Evolutionary conservation across 805 yeast species (phyloP), one percentile per base, ranked within the genome.

Genomic region (Kazachstania africana): DNA sequence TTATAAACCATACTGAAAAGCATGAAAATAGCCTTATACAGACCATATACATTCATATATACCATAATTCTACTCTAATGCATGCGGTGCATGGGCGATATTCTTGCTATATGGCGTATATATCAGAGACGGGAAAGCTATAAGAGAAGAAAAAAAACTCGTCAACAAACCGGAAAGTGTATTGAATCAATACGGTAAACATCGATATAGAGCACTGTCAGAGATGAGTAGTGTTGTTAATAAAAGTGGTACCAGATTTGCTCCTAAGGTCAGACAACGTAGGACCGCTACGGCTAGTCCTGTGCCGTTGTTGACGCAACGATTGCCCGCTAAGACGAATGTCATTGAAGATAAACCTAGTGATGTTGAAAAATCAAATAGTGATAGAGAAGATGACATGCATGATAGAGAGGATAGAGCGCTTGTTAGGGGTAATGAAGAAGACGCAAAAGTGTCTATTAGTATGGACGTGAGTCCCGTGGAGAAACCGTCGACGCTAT

Each of bases 171-270:
- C n/a, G n/a, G n/a, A n/a, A n/a, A n/a, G n/a, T n/a, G n/a, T n/a
- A n/a, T n/a, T n/a, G n/a, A n/a, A n/a, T n/a, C n/a, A n/a, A n/a
- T n/a, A n/a, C n/a, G n/a, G n/a, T n/a, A n/a, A n/a, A n/a, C n/a
- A n/a, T n/a, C n/a, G n/a, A n/a, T n/a, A n/a, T n/a, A n/a, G n/a
- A n/a, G n/a, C n/a, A n/a, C n/a, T n/a, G n/a, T n/a, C n/a, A 19
- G 25, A 15, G 6, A 56, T 56, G 61, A 56, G 61, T 48, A 56
- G 60, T 39, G 49, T 53, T 16, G 57, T 56, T 5, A 56, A 70
- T 38, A 71, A 71, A 44, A 63, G 73, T 30, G 69, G 75, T 16
- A 67, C 78, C 9, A 71, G 78, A 34, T 78, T 78, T 53, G 62
- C 68, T n/a, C 85, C 85, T 3, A 76, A 75, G 38, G 44, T 60